Evolutionary conservation across 129 eudicot species (phyloP).

Genomic region (Flaveria bidentis): DNA sequence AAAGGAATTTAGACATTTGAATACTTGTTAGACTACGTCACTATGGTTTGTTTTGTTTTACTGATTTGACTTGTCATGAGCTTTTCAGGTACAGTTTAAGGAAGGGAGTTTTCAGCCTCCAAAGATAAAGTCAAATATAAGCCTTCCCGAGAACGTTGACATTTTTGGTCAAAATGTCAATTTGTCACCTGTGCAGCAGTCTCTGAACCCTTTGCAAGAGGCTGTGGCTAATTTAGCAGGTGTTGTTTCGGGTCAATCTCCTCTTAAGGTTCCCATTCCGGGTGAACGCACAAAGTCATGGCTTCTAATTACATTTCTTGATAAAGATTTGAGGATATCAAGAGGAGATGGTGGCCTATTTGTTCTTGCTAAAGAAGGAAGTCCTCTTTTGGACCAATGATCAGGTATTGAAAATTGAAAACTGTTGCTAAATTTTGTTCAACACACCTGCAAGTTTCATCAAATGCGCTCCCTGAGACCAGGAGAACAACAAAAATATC

Average conservation of each 20-base stretch:
- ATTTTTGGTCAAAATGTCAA: constrained; percentile 76
- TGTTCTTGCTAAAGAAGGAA: constrained; percentile 94
- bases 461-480: too few relatives aligned
- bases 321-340: constrained; percentile 87
- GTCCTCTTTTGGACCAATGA: constrained; percentile 70
- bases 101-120: constrained; percentile 95
- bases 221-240: constrained; percentile 59
- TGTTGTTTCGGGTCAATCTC: constrained; percentile 72
- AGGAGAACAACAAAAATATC: too few relatives aligned
- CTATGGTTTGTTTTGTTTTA: neutral
- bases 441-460: neutral
- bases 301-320: constrained; percentile 81
- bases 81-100: constrained; percentile 73
- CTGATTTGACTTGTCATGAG: neutral
- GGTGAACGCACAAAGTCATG: constrained; percentile 86
- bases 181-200: constrained; percentile 65
- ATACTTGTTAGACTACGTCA: neutral
- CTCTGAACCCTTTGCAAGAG: constrained; percentile 66
- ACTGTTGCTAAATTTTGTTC: neutral
- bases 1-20: neutral
- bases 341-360: constrained; percentile 99
- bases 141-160: constrained; percentile 71
- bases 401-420: constrained; percentile 36
- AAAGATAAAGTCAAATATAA: constrained; percentile 76
- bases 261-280: constrained; percentile 76